Evolutionary conservation across 306 rosid genomes (phyloP), one percentile per base, ranked within the genome.

Genomic region (Hippophae rhamnoides): DNA sequence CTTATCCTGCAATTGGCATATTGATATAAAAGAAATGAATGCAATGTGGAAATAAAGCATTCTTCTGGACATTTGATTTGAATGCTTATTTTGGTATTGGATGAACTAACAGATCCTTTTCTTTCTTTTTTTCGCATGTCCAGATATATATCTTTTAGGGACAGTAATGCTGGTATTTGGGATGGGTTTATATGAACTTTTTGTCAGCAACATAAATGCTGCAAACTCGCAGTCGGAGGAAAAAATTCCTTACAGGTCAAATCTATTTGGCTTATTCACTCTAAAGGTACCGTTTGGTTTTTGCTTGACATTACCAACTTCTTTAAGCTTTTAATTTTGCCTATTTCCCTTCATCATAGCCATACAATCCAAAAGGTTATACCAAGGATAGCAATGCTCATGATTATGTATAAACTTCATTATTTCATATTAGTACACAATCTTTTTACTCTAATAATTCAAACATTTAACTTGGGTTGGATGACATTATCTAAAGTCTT

Each of bases 101-200:
- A 31, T 31, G 38, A 31, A 31, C 38, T 31, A 5, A 31, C 38
- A 31, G 38, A 31, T 31, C 1, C 23, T 18, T 18, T 18, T 18
- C 23, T 18, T 18, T 18, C 23, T 18, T 31, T 31, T 55, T 48
- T 42, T 73, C 72, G 64, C 72, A 48, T 70, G 58, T 77, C 43
- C 44, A 92, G 99, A 92, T 86, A 82, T 88, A 13, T 92, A 83
- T 80, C 99, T 88, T 50, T 68, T 92, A 63, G 99, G 99, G 75
- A 92, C 99, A 6, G 99, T 92, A 73, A 92, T 92, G 99, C 78
- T 92, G 60, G 99, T 92, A 18, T 92, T 88, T 51, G 96, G 99
- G 61, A 88, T 89, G 90, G 99, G 99, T 63, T 87, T 92, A 47
- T 92, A 92, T 69, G 99, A 88, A 70, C 88, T 92, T 62, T 92